Conservation (phyloP, 1,284 basidiomycete species). For the Trichosporon faecale region DNA sequence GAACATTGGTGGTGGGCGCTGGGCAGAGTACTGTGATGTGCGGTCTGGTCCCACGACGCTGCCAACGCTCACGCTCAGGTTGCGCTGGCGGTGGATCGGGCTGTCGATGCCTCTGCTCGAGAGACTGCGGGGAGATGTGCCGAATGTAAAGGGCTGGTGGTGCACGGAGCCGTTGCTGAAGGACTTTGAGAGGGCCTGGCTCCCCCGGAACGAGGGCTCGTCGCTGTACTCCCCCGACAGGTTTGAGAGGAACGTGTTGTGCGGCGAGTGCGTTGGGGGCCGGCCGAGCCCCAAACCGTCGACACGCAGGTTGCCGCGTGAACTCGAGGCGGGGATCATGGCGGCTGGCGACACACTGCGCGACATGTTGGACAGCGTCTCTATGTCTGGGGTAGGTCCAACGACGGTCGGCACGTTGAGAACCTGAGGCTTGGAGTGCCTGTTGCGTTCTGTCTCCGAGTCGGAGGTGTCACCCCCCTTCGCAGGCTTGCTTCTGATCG, state of each 20-base stretch:
- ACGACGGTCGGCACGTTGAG: slow-evolving; percentile 39
- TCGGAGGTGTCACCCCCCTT: slow-evolving; percentile 42
- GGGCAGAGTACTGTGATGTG: not conserved
- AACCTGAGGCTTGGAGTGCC: slow-evolving; percentile 21
- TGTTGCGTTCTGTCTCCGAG: slow-evolving; percentile 32
- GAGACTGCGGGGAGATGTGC: not conserved
- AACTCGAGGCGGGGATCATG: not conserved
- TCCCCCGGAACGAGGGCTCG: slow-evolving; percentile 9
- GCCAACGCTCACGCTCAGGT: not conserved
- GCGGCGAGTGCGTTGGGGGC: not conserved
- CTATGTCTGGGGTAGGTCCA: slow-evolving; percentile 31
- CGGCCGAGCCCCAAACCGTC: slow-evolving; percentile 1
- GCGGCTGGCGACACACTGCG: slow-evolving; percentile 17
- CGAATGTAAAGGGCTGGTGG: not conserved
- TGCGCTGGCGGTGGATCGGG: not conserved
- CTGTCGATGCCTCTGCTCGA: not conserved
- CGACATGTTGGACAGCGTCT: not conserved
- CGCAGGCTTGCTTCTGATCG: slow-evolving; percentile 3
- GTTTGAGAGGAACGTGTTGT: slow-evolving; percentile 11
- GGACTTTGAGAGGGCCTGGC: not conserved
- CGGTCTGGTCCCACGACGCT: not conserved
- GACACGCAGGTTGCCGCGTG: not conserved
- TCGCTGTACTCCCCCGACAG: slow-evolving; percentile 17
- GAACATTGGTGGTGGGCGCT: slow-evolving; percentile 26
- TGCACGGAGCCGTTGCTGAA: not conserved